Conservation (phyloP, 306 rosid species). For the Gastrolobium villosum region DNA sequence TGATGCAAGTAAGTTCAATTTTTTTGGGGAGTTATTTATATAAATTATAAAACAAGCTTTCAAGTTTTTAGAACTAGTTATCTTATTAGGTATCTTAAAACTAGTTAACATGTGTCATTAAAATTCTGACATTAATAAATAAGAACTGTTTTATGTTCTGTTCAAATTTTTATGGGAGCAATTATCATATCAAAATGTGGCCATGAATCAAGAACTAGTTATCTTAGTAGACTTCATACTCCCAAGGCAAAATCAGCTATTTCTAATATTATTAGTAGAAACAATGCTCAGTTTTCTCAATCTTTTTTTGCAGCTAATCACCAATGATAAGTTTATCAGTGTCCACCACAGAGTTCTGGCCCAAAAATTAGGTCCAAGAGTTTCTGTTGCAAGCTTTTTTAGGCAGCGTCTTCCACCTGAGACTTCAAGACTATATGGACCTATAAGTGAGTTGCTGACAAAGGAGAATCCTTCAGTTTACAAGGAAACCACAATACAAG, state of each 20-base stretch:
- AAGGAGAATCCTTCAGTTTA: slow-evolving; percentile 35
- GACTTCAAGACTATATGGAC: slow-evolving; percentile 36
- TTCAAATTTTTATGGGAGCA: neutral
- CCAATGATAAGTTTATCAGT: slow-evolving; percentile 27
- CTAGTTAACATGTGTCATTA: neutral
- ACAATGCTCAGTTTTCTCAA: neutral
- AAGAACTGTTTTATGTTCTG: neutral
- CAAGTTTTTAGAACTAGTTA: neutral
- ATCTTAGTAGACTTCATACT: neutral
- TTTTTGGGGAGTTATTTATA: neutral
- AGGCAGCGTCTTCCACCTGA: slow-evolving; percentile 26
- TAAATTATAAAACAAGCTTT: neutral
- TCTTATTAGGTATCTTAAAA: too few relatives aligned
- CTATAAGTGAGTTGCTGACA: slow-evolving; percentile 30
- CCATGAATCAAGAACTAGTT: neutral
- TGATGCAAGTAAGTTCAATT: slow-evolving; percentile 23
- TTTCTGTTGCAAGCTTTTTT: slow-evolving; percentile 40
- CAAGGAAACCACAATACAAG: slow-evolving; percentile 18
- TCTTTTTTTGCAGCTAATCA: slow-evolving; percentile 31
- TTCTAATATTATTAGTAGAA: neutral
- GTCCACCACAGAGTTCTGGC: slow-evolving; percentile 36
- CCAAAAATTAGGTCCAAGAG: slow-evolving; percentile 28
- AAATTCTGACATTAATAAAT: neutral
- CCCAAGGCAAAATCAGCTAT: neutral
- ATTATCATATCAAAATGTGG: neutral